phyloP scores from a whole-genome alignment of 2,329 filamentous ascomycete species.

The Sodiomyces alkalinus region DNA sequence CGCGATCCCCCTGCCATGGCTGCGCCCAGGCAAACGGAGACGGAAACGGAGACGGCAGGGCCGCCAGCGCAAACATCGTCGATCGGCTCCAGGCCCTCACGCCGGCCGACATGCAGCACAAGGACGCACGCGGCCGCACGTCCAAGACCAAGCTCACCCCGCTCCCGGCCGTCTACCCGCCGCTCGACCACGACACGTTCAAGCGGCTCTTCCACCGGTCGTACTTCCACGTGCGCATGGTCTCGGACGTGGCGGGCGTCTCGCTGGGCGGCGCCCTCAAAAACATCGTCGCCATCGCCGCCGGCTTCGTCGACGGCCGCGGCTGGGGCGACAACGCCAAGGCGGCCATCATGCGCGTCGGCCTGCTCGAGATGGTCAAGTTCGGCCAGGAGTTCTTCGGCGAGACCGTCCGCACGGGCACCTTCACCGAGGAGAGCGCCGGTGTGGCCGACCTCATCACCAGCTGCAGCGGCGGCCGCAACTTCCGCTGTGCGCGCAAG shows the following conservation, averaged over 20 bases:
- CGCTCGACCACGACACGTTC: constrained; percentile 72
- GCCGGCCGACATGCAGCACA: constrained; percentile 44
- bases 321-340: constrained; percentile 99
- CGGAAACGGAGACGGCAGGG: no score
- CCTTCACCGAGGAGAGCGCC: constrained; percentile 93
- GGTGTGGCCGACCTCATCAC: constrained; percentile 95
- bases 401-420: constrained; percentile 62
- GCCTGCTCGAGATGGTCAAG: constrained; percentile 88
- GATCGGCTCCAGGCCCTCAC: constrained; percentile 17
- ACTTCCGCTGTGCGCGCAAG: constrained; percentile 87
- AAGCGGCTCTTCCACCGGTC: constrained; percentile 83
- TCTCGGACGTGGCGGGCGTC: constrained; percentile 90
- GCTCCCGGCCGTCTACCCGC: constrained; percentile 68
- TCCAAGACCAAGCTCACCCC: constrained; percentile 58
- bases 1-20: constrained; percentile 30
- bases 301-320: constrained; percentile 86
- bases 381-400: constrained; percentile 92
- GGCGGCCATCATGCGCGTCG: constrained; percentile 94
- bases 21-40: constrained; percentile 32
- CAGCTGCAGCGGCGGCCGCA: constrained; percentile 79
- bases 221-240: constrained; percentile 94
- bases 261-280: constrained; percentile 90
- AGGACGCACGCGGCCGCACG: constrained; percentile 50
- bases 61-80: constrained; percentile 31
- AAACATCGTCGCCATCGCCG: constrained; percentile 89